Evolutionary conservation across 805 yeast species (phyloP).

Genomic region (Scheffersomyces coipomensis): DNA sequence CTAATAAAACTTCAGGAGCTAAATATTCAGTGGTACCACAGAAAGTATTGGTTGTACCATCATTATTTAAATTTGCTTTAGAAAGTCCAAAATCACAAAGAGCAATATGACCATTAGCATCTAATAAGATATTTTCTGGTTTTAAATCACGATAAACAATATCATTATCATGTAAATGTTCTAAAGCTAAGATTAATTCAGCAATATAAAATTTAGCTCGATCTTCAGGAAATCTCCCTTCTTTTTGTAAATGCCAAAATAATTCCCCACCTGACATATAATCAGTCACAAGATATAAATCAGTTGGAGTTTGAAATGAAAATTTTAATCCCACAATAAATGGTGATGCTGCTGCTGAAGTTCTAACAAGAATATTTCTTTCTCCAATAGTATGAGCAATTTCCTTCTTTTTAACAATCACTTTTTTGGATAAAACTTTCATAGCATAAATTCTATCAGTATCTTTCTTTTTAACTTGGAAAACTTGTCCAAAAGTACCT

Average conservation of each 20-base stretch:
- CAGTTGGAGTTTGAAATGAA: constrained; percentile 93
- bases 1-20: constrained; percentile 94
- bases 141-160: constrained; percentile 95
- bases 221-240: constrained; percentile 89
- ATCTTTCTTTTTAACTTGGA: constrained; percentile 90
- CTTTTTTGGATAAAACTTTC: constrained; percentile 93
- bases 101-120: constrained; percentile 97
- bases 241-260: constrained; percentile 95
- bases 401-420: constrained; percentile 94
- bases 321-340: constrained; percentile 95
- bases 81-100: constrained; percentile 96
- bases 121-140: constrained; percentile 93
- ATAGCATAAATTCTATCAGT: constrained; percentile 92
- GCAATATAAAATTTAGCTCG: constrained; percentile 97
- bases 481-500: constrained; percentile 98
- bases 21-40: constrained; percentile 98
- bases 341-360: constrained; percentile 85
- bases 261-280: constrained; percentile 98
- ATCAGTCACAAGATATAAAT: constrained; percentile 90
- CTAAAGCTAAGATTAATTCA: constrained; percentile 88
- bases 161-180: constrained; percentile 92
- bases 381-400: constrained; percentile 98
- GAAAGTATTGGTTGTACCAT: constrained; percentile 92
- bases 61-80: constrained; percentile 83
- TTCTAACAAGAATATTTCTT: constrained; percentile 88